These are phyloP conservation scores for Saccharum officinarum DNA, from an alignment of 176 grass and related monocot species.

Conservation along the genomic window DNA sequence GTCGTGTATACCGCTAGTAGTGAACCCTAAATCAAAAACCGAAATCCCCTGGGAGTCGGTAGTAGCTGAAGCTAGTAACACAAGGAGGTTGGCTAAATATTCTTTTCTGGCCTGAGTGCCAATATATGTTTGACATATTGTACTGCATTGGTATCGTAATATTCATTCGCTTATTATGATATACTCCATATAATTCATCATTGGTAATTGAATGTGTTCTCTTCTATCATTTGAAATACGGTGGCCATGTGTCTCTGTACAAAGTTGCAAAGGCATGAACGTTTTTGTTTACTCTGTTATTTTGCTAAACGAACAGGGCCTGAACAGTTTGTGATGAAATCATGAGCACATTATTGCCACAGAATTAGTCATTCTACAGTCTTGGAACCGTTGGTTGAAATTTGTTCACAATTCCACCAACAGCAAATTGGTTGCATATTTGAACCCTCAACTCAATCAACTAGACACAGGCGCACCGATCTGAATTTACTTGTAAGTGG, in stretches of 20 bases:
- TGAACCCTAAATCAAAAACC: background rate
- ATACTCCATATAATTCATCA: background rate
- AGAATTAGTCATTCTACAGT: background rate
- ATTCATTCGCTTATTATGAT: background rate
- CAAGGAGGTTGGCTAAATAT: background rate
- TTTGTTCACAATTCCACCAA: no score
- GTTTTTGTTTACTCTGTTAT: background rate
- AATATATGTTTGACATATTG: background rate
- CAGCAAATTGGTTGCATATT: background rate
- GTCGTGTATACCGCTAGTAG: slow-evolving; percentile 19
- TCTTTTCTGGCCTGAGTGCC: slow-evolving; percentile 11
- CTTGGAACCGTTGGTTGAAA: background rate
- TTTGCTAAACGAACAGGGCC: background rate
- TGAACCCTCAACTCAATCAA: no score
- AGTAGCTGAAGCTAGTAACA: slow-evolving; percentile 14
- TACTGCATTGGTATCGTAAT: background rate
- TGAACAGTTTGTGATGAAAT: background rate
- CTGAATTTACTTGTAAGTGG: background rate
- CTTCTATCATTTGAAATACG: background rate
- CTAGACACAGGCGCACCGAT: background rate
- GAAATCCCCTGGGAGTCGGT: background rate
- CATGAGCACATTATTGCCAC: background rate
- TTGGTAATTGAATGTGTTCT: background rate
- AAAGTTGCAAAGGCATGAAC: background rate
- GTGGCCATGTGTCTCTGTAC: background rate